Base-by-base conservation (phyloP, 495 filamentous ascomycete genomes). In the Bacidia rubella region DNA sequence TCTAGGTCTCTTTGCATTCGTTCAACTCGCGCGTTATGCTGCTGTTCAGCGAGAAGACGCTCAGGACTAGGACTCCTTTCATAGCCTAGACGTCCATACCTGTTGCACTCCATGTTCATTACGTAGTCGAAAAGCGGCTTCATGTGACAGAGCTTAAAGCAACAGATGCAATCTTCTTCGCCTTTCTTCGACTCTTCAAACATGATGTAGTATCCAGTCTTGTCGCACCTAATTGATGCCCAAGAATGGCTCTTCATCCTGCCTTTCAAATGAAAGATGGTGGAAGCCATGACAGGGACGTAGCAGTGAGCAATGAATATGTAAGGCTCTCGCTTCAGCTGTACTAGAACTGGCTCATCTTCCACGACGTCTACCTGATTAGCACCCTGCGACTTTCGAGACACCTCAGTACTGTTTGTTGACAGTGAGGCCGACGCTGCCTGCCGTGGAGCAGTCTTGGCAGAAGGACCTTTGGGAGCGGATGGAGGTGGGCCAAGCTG, bases 61-160 rank as follows among this genome's bases (percentile, higher is more conserved):
- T 79, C 68, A 43, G 77, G 73, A 56, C 75, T 78, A 48, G 81
- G 74, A 62, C 80, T 77, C 62, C 78, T 68, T 66, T 82, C 70
- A 61, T 85, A 77, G 59, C 77, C 66, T 39, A 78, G 80, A 57
- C 86, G 85, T 9, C 80, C 83, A 56, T 79, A 79, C 29, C 72
- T 69, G 47, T 88, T 80, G 55, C 81, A 80, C 62, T 89, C 82
- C 90, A 99, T 95, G 40, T 79, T 79, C 87, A 99, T 87, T 49
- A 75, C 79, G 62, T 96, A 97, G 3, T 80, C 95, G 71, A 99
- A 97, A 43, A 99, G 75, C 1, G 79, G 73, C 23, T 79, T 78
- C 63, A 81, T 80, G 63, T 95, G 77, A 51, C 81, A 84, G 32
- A 78, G 70, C 48, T 76, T 71, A 58, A 75, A 86, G 64, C 90